A percentile compares a stretch with the other conserved stretches of the same genome.
These are phyloP conservation scores for Hirschioporus abietinus DNA, from an alignment of 768 basidiomycete genomes.

Conservation along the genomic window DNA sequence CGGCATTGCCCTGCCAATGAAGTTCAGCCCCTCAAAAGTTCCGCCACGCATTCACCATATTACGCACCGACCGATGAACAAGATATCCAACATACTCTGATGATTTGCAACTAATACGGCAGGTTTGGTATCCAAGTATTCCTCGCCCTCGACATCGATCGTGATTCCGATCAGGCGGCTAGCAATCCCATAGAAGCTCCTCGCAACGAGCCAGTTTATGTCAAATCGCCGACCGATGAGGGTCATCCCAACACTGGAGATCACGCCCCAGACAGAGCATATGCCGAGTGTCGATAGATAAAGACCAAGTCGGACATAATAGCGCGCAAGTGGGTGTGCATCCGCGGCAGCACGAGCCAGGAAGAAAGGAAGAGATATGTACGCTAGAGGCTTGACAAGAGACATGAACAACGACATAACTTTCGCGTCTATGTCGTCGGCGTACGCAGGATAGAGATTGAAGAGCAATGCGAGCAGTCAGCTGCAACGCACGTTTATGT, in stretches of 20 bases:
- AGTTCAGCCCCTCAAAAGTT: constrained; percentile 9
- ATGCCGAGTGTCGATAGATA: constrained; percentile 69
- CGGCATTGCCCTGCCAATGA: constrained; percentile 64
- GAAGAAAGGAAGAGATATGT: constrained; percentile 68
- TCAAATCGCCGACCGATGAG: constrained; percentile 68
- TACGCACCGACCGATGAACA: constrained; percentile 72
- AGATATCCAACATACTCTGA: constrained; percentile 88
- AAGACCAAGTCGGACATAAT: constrained; percentile 66
- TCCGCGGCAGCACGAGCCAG: constrained; percentile 56
- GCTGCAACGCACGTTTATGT: neutral
- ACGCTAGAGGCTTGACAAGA: constrained; percentile 67
- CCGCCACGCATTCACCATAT: constrained; percentile 8
- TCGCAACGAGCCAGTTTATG: constrained; percentile 77
- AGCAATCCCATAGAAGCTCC: constrained; percentile 72
- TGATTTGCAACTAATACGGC: constrained; percentile 84
- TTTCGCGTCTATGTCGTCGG: neutral
- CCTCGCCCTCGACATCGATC: constrained; percentile 81
- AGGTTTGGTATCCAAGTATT: constrained; percentile 68
- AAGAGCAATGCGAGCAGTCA: neutral
- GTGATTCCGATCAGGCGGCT: constrained; percentile 58
- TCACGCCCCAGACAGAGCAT: constrained; percentile 66
- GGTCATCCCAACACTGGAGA: constrained; percentile 61
- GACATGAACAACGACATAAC: constrained; percentile 58
- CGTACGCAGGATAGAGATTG: neutral
- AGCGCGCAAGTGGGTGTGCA: constrained; percentile 51